Base-by-base conservation (phyloP, 2,329 filamentous ascomycete genomes). In the Neopestalotiopsis clavispora region DNA sequence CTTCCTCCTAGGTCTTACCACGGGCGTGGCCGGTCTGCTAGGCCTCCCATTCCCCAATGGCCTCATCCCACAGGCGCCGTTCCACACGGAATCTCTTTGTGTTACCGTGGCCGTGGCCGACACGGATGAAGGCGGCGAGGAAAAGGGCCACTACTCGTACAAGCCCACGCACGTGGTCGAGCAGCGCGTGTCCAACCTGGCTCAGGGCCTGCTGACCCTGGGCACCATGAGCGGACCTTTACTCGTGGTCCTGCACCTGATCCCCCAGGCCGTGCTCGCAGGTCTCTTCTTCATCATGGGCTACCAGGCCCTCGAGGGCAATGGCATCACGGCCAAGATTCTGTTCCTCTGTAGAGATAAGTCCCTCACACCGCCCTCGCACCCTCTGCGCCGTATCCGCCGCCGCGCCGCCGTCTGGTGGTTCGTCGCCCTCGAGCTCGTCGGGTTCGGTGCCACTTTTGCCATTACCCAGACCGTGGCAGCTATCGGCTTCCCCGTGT, bases 241-340 rank as follows among this genome's bases (percentile, higher is more conserved):
- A 2, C 87, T 95, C 1, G 82, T 90, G 23, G 92, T 94, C 17
- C 83, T 95, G 10, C 91, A 94, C 74, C 86, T 94, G 10, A 93
- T 95, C 72, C 93, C 93, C 0, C 92, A 94, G 76, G 92, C 90
- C 69, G 92, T 95, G 1, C 86, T 95, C 67, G 93, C 92, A 0
- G 93, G 93, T 0, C 85, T 95, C 32, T 95, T 95, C 84, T 95
- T 95, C 80, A 88, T 94, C 77, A 95, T 95, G 93, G 93, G 92
- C 57, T 85, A 93, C 70, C 91, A 95, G 80, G 92, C 92, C 3
- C 87, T 95, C 40, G 87, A 90, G 76, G 90, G 82, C 30, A 95
- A 95, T 76, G 92, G 92, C 28, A 93, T 95, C 76, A 95, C 92
- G 0, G 82, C 86, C 70, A 95, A 95, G 79, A 78, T 95, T 9